Evolutionary conservation across 495 filamentous ascomycete genomes (phyloP), one percentile per base, ranked within the genome.

Genomic region (Neurospora tetrasperma): DNA sequence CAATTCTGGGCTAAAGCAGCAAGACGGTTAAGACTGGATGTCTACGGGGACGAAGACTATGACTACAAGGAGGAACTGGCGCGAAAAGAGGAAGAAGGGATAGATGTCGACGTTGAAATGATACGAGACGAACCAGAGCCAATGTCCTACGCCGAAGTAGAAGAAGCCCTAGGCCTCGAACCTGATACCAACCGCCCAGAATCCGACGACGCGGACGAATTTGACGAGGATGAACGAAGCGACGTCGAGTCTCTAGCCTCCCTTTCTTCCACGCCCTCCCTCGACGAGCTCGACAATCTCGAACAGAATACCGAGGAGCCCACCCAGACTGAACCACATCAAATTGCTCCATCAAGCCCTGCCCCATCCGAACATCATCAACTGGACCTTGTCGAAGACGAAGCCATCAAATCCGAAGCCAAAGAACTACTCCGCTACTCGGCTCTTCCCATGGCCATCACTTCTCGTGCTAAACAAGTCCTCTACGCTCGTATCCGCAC

Each of bases 1-100:
- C 80, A 88, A 14, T 89, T 89, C 70, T 93, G 92, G 89, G 81
- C 83, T n/a, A 79, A 78, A 3, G 78, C 86, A 40, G 85, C 92
- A 8, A 85, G 91, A 71, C 85, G 89, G 74, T 85, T 90, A 74
- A 80, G 85, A 41, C 73, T 94, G 7, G 76, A 84, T 38, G 88
- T 94, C 14, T 82, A 83, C 42, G 84, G 90, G 48, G 77, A 80
- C 6, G 71, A 44, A 7, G 39, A 66, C 31, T 73, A 75, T 70
- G 82, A 69, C 78, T 75, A 70, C 72, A 76, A 69, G 46, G 79
- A 46, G 72, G 44, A 42, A 66, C 54, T 66, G 1, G 23, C 11
- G 2, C 43, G 41, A 5, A 62, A 71, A 1, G 69, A 27, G 1
- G 74, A 74, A 20, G 76, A 76, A 10, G 12, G 43, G 1, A 23